Evolutionary conservation across 805 yeast species (phyloP).

Genomic region (Candida rishiriensis): DNA sequence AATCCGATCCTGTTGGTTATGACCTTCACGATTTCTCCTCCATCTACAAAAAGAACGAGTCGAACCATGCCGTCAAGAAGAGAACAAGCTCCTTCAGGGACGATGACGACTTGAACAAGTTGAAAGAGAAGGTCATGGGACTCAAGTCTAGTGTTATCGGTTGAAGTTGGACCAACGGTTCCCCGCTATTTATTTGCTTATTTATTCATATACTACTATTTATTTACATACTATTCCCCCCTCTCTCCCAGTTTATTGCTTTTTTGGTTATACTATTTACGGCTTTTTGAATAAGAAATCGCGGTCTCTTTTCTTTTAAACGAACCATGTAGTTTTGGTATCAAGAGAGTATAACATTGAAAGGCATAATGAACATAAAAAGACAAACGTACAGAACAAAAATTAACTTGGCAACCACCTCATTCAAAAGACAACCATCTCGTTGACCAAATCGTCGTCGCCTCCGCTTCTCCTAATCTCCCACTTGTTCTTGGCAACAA

Average conservation of each 20-base stretch:
- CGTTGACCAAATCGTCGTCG: constrained; percentile 14
- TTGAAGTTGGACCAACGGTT: background rate
- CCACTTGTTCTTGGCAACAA: constrained; percentile 31
- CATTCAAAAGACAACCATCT: constrained; percentile 15
- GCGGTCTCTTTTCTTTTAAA: no score
- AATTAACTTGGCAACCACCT: background rate
- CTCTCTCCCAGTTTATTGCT: no score
- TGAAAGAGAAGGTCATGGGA: constrained; percentile 27
- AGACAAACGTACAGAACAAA: background rate
- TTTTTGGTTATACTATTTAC: no score
- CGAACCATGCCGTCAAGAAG: constrained; percentile 1
- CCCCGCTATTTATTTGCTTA: constrained; percentile 3
- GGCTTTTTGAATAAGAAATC: background rate
- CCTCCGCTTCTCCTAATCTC: constrained; percentile 17
- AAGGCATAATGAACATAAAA: background rate
- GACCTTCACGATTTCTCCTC: constrained; percentile 2
- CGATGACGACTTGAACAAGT: constrained; percentile 26
- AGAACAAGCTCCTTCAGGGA: constrained; percentile 22
- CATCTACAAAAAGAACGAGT: constrained; percentile 1
- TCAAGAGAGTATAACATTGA: no score
- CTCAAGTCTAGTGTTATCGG: constrained; percentile 20
- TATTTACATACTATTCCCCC: background rate
- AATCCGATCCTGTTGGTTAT: background rate
- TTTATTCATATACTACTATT: constrained; percentile 1
- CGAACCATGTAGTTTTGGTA: no score